Percentiles rank a stretch among this genome's conserved stretches.
Conservation (phyloP, 768 basidiomycete genomes). For the Thelephora ganbajun region DNA sequence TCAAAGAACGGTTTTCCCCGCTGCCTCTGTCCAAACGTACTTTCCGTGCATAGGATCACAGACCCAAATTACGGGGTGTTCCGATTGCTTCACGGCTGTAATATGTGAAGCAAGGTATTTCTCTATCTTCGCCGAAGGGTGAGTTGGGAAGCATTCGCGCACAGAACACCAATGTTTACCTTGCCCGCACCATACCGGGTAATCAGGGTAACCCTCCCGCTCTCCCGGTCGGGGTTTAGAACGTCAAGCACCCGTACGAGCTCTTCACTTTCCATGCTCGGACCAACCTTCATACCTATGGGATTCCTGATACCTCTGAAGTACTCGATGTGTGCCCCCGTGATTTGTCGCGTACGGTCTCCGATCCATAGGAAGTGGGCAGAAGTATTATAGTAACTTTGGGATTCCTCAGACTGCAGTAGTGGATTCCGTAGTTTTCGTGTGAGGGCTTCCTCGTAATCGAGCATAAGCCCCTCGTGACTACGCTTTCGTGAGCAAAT, state of each 20-base stretch:
- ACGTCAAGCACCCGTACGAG: conserved; percentile 67
- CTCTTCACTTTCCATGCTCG: conserved; percentile 70
- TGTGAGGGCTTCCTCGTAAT: conserved; percentile 87
- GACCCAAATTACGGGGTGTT: conserved; percentile 86
- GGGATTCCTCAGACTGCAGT: background rate
- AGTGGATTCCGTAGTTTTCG: conserved; percentile 38
- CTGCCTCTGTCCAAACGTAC: conserved; percentile 32
- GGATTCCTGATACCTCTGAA: conserved; percentile 88
- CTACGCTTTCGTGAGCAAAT: conserved; percentile 20
- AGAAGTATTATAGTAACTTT: conserved; percentile 67
- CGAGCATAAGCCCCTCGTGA: conserved; percentile 87
- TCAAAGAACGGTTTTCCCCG: background rate
- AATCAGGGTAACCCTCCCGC: conserved; percentile 79
- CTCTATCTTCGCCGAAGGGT: conserved; percentile 46
- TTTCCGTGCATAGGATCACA: conserved; percentile 99
- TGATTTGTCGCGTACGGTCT: conserved; percentile 84
- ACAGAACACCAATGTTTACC: conserved; percentile 23
- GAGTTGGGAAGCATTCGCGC: background rate
- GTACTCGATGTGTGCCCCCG: conserved; percentile 92
- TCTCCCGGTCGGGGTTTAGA: conserved; percentile 75
- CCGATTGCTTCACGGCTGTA: conserved; percentile 58
- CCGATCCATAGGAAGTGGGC: conserved; percentile 97
- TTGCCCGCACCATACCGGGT: conserved; percentile 87
- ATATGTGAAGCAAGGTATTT: conserved; percentile 71
- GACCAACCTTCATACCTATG: conserved; percentile 93